phyloP scores from a whole-genome alignment of 352 stramenopile genomes.

The Pythium periplocum region DNA sequence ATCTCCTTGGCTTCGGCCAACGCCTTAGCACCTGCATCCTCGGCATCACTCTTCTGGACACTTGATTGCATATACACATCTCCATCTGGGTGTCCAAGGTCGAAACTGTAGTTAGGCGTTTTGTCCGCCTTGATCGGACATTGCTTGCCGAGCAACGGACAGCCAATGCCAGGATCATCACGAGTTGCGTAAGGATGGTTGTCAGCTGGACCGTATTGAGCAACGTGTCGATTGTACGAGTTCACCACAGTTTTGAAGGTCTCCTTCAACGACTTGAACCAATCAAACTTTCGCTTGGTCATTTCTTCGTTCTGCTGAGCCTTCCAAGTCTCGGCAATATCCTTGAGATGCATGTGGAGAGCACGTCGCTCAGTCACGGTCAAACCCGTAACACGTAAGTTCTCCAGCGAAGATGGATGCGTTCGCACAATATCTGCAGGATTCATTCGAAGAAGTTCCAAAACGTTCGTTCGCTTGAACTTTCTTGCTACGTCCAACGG shows the following conservation, averaged over 20 bases:
- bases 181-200: conserved; percentile 87
- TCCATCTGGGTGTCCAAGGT: conserved; percentile 77
- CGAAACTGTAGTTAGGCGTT: conserved; percentile 61
- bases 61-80: conserved; percentile 75
- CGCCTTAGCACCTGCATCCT: conserved; percentile 65
- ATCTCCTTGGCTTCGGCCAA: conserved; percentile 66
- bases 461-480: conserved; percentile 91
- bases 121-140: conserved; percentile 87
- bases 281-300: conserved; percentile 90
- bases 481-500: conserved; percentile 80
- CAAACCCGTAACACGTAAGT: conserved; percentile 88
- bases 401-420: conserved; percentile 87
- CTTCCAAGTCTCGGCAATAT: conserved; percentile 86
- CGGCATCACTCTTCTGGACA: conserved; percentile 59
- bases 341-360: conserved; percentile 82
- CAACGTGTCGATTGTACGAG: conserved; percentile 88
- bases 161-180: conserved; percentile 76
- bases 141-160: conserved; percentile 87
- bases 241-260: conserved; percentile 91
- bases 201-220: conserved; percentile 85
- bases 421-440: conserved; percentile 85
- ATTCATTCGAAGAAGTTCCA: conserved; percentile 86
- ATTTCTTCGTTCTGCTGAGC: conserved; percentile 88
- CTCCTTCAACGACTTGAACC: conserved; percentile 90
- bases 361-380: conserved; percentile 88